Evolutionary conservation across 108 stramenopile species (phyloP), one percentile per base, ranked within the genome.

Genomic region (Craspedostauros australis): DNA sequence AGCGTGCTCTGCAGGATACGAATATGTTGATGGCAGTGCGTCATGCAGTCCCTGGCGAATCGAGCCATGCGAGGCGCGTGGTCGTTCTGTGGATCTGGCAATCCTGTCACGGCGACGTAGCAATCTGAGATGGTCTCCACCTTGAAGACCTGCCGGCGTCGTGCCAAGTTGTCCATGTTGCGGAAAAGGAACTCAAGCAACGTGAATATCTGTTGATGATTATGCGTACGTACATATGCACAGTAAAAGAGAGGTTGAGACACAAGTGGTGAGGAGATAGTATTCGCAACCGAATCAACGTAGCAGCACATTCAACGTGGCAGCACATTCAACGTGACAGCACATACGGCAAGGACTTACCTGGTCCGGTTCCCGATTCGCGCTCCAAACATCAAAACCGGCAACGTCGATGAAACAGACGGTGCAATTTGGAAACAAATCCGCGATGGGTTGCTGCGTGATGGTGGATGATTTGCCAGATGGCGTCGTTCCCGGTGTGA

Each of bases 371-470:
- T 67, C 55, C 26, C 70, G 5, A 4, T 23, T 11, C 3, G 53
- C 39, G 3, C 15, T 18, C 53, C 53, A 54, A 19, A 40, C 53
- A 14, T 38, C 41, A 21, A 54, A 54, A 66, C 74, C 68, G 18
- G 65, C 76, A 42, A 77, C 73, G 50, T 76, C 75, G 8, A 71
- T 60, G 62, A 76, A 76, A 60, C 63, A 66, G 24, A 76, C 72
- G 9, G 70, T 67, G 2, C 71, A 68, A 34, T 66, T 46, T 27
- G 60, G 62, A 34, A 76, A 76, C 36, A 76, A 46, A 38, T 76
- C 75, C 8, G 75, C 75, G 47, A 76, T 76, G 3, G 75, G 75
- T n/a, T n/a, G n/a, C n/a, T n/a, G n/a, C n/a, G n/a, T n/a, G n/a
- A n/a, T n/a, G n/a, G n/a, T n/a, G n/a, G n/a, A n/a, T n/a, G n/a